These are phyloP conservation scores for Corinectria fuckeliana DNA, from an alignment of 2,329 filamentous ascomycete genomes.

Conservation along the genomic window DNA sequence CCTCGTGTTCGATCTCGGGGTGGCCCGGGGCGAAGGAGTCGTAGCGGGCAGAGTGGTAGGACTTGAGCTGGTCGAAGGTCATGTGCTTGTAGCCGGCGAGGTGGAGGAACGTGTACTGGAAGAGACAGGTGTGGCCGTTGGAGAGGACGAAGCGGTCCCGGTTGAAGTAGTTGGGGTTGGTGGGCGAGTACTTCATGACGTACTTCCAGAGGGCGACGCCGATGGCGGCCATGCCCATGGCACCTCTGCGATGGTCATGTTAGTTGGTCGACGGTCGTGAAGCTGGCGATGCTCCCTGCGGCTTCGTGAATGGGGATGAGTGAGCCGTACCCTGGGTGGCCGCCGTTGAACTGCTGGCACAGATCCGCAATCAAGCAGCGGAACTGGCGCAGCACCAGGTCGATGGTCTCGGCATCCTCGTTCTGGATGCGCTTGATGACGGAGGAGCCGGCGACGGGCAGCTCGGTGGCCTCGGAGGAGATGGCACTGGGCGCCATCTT, in stretches of 20 bases:
- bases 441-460: constrained; percentile 23
- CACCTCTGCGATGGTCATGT: constrained; percentile 38
- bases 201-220: constrained; percentile 68
- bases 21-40: constrained; percentile 62
- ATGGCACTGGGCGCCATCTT: constrained; percentile 37
- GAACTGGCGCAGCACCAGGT: constrained; percentile 65
- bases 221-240: constrained; percentile 68
- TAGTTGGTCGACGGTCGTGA: neutral
- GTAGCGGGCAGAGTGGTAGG: constrained; percentile 52
- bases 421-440: constrained; percentile 37
- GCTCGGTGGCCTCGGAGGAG: constrained; percentile 23
- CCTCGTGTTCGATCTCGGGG: constrained; percentile 63
- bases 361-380: constrained; percentile 70
- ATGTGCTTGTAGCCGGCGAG: constrained; percentile 60
- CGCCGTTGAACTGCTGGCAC: constrained; percentile 73
- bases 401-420: constrained; percentile 39
- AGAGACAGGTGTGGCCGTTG: constrained; percentile 64
- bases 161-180: constrained; percentile 64
- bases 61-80: constrained; percentile 64
- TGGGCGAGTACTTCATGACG: constrained; percentile 64
- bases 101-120: constrained; percentile 61
- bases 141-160: constrained; percentile 68
- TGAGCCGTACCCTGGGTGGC: constrained; percentile 65
- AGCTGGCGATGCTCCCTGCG: neutral
- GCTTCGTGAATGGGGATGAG: constrained; percentile 16